These are phyloP conservation scores for Microglena sp. DNA, from an alignment of 139 green algal species.

Conservation along the genomic window DNA sequence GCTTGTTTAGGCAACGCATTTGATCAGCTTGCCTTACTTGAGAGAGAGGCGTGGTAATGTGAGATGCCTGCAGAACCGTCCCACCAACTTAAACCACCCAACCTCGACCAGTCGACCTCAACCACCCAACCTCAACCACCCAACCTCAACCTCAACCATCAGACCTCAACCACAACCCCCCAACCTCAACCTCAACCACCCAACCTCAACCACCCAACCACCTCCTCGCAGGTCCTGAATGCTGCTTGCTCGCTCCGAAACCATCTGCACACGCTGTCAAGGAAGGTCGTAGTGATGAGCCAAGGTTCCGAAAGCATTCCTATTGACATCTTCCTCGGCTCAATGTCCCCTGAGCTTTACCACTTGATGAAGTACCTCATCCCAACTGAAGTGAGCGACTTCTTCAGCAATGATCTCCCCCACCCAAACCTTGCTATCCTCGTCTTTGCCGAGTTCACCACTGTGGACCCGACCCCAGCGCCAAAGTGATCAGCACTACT, in stretches of 20 bases:
- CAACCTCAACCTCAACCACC: too few relatives aligned
- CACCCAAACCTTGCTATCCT: slow-evolving; percentile 37
- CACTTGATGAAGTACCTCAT: slow-evolving; percentile 19
- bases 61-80: too few relatives aligned
- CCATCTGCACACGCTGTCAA: slow-evolving; percentile 34
- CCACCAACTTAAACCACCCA: too few relatives aligned
- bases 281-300: slow-evolving; percentile 3
- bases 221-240: slow-evolving; percentile 13
- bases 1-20: too few relatives aligned
- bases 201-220: too few relatives aligned
- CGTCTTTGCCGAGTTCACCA: slow-evolving; percentile 43
- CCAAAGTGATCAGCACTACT: too few relatives aligned
- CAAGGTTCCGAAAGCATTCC: slow-evolving; percentile 27
- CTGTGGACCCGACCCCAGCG: slow-evolving; percentile 4
- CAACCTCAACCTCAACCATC: too few relatives aligned
- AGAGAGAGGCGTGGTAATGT: too few relatives aligned
- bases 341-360: slow-evolving; percentile 34
- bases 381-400: slow-evolving; percentile 23
- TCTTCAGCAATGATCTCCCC: slow-evolving; percentile 28
- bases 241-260: slow-evolving; percentile 25
- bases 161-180: too few relatives aligned
- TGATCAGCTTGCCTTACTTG: too few relatives aligned
- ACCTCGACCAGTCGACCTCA: too few relatives aligned
- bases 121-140: too few relatives aligned
- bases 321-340: slow-evolving; percentile 40